Percentiles rank a stretch among this genome's conserved stretches.
These are phyloP conservation scores for Solanum corneliomulleri DNA, from an alignment of 257 asterid genomes.

Conservation along the genomic window DNA sequence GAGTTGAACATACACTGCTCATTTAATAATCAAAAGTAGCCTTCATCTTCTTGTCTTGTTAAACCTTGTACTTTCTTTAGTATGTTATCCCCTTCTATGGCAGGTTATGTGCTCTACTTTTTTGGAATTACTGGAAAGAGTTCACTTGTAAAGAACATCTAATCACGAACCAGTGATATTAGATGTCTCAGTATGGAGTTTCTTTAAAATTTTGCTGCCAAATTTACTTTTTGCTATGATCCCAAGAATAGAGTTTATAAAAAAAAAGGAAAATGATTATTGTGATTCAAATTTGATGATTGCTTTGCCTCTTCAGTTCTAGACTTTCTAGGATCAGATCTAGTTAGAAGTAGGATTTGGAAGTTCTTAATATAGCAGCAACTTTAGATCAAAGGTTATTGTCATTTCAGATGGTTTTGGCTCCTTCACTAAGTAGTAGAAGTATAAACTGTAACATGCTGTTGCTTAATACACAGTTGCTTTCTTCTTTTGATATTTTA, in stretches of 20 bases:
- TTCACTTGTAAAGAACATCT: background rate
- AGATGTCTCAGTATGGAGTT: background rate
- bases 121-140: background rate
- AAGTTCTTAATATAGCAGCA: background rate
- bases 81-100: background rate
- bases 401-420: background rate
- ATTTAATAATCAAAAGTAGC: background rate
- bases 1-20: background rate
- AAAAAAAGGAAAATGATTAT: background rate
- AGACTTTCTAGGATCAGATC: background rate
- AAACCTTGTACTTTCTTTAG: background rate
- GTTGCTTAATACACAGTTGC: background rate
- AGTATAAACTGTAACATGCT: background rate
- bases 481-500: background rate
- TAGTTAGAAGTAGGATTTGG: background rate
- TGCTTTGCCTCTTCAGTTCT: background rate
- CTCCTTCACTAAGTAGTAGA: background rate
- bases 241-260: background rate
- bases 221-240: background rate
- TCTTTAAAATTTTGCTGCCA: background rate
- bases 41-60: background rate
- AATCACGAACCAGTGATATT: background rate
- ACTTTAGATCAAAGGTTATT: background rate
- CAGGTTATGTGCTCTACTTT: background rate
- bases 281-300: background rate